A percentile compares a stretch with the other conserved stretches of the same genome.
Conservation (phyloP, 2,329 filamentous ascomycete genomes). For the Trichoderma lentiforme region DNA sequence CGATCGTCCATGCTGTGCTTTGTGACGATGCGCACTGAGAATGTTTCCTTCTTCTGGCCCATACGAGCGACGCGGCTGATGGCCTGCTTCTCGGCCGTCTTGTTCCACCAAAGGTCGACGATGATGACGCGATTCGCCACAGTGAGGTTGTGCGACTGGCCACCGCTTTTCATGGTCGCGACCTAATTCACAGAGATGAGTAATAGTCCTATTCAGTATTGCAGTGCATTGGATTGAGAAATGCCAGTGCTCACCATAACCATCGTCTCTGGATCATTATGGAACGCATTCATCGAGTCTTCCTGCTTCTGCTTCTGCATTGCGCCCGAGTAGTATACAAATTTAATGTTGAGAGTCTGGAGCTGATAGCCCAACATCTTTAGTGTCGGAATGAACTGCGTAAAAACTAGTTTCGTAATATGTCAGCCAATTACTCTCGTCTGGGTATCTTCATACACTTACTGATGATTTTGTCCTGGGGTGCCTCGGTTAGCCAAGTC, state of each 20-base stretch:
- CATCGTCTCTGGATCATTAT: background rate
- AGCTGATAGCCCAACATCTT: background rate
- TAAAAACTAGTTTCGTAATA: background rate
- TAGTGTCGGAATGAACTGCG: background rate
- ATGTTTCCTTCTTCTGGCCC: constrained; percentile 34
- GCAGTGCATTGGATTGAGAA: accelerated
- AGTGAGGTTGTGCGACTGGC: constrained; percentile 40
- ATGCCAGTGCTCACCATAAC: background rate
- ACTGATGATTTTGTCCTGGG: constrained; percentile 41
- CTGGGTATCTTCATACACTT: constrained; percentile 12
- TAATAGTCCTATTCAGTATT: background rate
- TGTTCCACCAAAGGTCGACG: constrained; percentile 61
- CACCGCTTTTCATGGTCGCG: constrained; percentile 33
- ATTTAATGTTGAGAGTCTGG: background rate
- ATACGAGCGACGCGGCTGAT: constrained; percentile 60
- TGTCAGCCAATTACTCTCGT: background rate
- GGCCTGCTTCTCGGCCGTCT: constrained; percentile 58
- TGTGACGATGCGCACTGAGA: background rate
- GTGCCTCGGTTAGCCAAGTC: constrained; percentile 31
- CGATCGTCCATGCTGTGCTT: background rate
- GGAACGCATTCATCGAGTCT: background rate
- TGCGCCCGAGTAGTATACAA: background rate
- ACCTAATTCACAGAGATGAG: background rate
- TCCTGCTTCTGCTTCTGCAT: background rate
- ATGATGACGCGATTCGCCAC: constrained; percentile 52